These are phyloP conservation scores for Gloeostereum incarnatum DNA, from an alignment of 768 basidiomycete species.

Conservation along the genomic window DNA sequence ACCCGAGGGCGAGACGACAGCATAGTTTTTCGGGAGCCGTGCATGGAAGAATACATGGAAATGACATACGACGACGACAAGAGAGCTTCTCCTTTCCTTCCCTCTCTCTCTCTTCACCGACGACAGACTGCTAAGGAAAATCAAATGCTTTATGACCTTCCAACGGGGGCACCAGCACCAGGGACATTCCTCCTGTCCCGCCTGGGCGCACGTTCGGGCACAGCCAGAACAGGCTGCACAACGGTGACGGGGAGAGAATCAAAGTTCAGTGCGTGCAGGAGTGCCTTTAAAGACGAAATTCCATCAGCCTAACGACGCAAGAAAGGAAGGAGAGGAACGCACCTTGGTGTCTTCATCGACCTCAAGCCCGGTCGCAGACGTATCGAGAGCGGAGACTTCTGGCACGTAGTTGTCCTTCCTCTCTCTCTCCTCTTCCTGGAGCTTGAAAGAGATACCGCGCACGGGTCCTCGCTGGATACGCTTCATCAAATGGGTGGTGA, in stretches of 20 bases:
- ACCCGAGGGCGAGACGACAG: no score
- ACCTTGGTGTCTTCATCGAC: slow-evolving; percentile 95
- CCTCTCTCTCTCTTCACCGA: no score
- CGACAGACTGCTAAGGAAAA: no score
- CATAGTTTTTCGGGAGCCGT: no score
- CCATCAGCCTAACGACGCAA: neutral
- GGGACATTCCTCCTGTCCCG: slow-evolving; percentile 76
- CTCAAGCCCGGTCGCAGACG: slow-evolving; percentile 62
- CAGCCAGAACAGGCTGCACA: slow-evolving; percentile 51
- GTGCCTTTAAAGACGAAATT: slow-evolving; percentile 39
- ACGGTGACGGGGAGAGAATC: slow-evolving; percentile 80
- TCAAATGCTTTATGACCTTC: slow-evolving; percentile 1
- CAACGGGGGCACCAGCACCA: slow-evolving; percentile 41
- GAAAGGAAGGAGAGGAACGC: slow-evolving; percentile 15
- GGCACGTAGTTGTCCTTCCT: slow-evolving; percentile 99
- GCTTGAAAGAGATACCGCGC: slow-evolving; percentile 99
- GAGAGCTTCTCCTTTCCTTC: no score
- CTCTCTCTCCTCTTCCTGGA: slow-evolving; percentile 99
- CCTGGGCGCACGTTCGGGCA: slow-evolving; percentile 61
- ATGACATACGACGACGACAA: no score
- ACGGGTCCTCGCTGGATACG: slow-evolving; percentile 98
- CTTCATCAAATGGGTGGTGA: slow-evolving; percentile 99
- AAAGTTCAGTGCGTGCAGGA: slow-evolving; percentile 90
- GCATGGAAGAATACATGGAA: no score
- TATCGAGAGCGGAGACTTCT: slow-evolving; percentile 93